Base-by-base conservation (phyloP, 1,139 yeast species). In the Magnusiomyces ingens region DNA sequence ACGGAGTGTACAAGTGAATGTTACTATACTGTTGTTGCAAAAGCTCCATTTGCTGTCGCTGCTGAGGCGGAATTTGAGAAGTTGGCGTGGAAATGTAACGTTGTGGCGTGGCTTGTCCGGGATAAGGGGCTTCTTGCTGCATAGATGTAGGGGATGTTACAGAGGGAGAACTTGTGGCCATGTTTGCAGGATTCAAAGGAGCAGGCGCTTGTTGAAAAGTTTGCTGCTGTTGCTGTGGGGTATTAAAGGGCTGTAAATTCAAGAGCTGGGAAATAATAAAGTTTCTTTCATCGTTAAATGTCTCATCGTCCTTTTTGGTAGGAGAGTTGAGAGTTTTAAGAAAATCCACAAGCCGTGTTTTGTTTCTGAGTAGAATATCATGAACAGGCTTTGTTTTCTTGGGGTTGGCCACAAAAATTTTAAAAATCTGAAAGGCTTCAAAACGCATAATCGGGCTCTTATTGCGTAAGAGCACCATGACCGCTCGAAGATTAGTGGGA, bases 351-450 rank as follows among this genome's bases (percentile, higher is more conserved):
- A 93, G 77, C 64, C 87, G 87, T 51, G 79, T 84, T 64, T 89
- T 82, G 68, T 93, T 93, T 64, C 90, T 90, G 46, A 83, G 80
- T 60, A 93, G 73, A 21, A 93, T 86, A 67, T 91, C 97, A 56
- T 79, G 73, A 2, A 93, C 82, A 11, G 85, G 81, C 65, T 84
- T 89, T 1, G 90, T 77, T 68, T 91, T 91, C 60, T 85, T 84
- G 5, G 99, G 99, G 67, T 93, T 93, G 6, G 97, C 99, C 38
- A 90, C 91, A 70, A 93, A 89, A 41, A 74, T 87, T 69, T 93
- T 93, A 72, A 93, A 93, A 41, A 93, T 85, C 62, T 93, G 93
- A 66, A 93, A 93, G 2, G 96, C 93, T 68, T 93, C 99, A 55
- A 82, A 72, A 67, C 90, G 96, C 57, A 93, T 76, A 67, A 90